phyloP scores from a whole-genome alignment of 176 grass and related monocot species.

The Thinopyrum elongatum region DNA sequence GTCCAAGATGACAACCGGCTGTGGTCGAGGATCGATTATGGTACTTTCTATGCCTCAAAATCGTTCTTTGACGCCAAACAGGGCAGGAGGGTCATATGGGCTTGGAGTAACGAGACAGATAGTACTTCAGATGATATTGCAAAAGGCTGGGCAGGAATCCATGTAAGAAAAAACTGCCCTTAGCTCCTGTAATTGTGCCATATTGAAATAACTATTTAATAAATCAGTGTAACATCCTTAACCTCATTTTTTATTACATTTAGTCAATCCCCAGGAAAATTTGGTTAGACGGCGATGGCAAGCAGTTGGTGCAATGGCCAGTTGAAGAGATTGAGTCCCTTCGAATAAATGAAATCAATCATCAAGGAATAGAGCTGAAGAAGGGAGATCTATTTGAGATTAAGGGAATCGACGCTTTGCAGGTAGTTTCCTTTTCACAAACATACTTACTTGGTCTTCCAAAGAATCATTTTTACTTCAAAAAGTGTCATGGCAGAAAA shows the following conservation, averaged over 20 bases:
- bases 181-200: not conserved
- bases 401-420: not conserved
- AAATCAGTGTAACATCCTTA: not conserved
- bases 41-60: conserved; percentile 90
- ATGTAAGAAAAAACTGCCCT: conserved; percentile 36
- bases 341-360: not conserved
- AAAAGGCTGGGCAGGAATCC: conserved; percentile 92
- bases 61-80: conserved; percentile 71
- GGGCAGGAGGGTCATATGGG: conserved; percentile 66
- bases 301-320: conserved; percentile 6
- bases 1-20: conserved; percentile 43
- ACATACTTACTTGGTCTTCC: not conserved
- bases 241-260: not conserved
- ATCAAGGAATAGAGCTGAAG: not conserved
- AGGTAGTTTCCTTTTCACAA: not conserved
- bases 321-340: conserved; percentile 10
- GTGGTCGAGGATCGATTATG: conserved; percentile 68
- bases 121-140: conserved; percentile 44
- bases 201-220: not conserved
- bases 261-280: conserved; percentile 7
- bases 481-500: not conserved
- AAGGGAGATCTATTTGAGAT: conserved; percentile 5
- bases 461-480: not conserved
- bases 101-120: conserved; percentile 85
- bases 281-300: not conserved